Evolutionary conservation across 345 rosid genomes (phyloP).

Genomic region (Passiflora organensis): DNA sequence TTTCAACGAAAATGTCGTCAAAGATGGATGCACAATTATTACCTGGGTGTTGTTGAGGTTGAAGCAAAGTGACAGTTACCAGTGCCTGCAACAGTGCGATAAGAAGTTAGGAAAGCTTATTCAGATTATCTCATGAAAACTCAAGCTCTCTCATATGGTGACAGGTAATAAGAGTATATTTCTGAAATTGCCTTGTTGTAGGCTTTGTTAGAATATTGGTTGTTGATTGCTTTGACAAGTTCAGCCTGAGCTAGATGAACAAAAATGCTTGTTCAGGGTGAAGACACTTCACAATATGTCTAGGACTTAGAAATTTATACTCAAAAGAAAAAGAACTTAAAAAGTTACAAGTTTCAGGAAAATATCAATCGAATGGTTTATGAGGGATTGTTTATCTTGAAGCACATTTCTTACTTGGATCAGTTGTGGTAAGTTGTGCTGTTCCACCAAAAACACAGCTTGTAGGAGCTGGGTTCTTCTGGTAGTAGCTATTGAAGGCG

Average conservation of each 20-base stretch:
- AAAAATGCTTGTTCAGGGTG: too few relatives aligned
- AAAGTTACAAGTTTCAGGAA: not conserved
- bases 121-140: not conserved
- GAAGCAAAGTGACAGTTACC: slow-evolving; percentile 71
- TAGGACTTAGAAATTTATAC: too few relatives aligned
- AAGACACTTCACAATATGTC: too few relatives aligned
- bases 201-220: too few relatives aligned
- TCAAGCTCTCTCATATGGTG: too few relatives aligned
- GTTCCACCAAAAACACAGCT: slow-evolving; percentile 93
- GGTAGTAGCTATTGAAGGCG: slow-evolving; percentile 93
- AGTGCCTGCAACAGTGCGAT: slow-evolving; percentile 46
- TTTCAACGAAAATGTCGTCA: not conserved
- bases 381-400: too few relatives aligned
- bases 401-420: slow-evolving; percentile 68
- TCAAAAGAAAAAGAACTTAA: too few relatives aligned
- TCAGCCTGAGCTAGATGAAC: too few relatives aligned
- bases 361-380: not conserved
- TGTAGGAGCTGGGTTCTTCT: slow-evolving; percentile 79
- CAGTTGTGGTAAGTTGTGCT: slow-evolving; percentile 75
- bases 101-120: slow-evolving; percentile 5
- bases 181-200: too few relatives aligned
- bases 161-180: too few relatives aligned
- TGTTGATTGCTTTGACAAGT: too few relatives aligned
- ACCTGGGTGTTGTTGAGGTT: slow-evolving; percentile 39
- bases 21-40: slow-evolving; percentile 14